phyloP scores from a whole-genome alignment of 257 asterid species.

The Capsicum rhomboideum region DNA sequence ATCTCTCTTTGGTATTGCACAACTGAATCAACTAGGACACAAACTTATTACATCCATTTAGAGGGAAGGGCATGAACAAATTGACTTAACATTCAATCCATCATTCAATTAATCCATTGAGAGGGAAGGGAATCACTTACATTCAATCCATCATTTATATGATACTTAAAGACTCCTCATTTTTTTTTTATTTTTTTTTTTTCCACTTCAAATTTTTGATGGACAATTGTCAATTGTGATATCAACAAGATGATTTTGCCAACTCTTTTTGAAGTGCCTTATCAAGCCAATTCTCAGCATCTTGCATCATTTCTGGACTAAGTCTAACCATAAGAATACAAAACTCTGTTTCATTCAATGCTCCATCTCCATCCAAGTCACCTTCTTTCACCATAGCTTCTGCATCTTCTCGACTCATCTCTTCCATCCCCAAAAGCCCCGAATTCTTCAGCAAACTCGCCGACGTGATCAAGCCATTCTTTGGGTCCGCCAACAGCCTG shows the following conservation, averaged over 20 bases:
- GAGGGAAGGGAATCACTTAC: neutral
- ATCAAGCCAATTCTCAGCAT: constrained; percentile 76
- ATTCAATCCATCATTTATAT: neutral
- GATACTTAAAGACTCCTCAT: neutral
- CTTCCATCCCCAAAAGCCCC: constrained; percentile 44
- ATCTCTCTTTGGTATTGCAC: neutral
- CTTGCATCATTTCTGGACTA: constrained; percentile 80
- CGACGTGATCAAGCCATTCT: constrained; percentile 45
- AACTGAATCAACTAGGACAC: neutral
- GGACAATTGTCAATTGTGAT: neutral
- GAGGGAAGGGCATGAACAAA: neutral
- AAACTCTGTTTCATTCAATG: constrained; percentile 54
- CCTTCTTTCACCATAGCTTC: constrained; percentile 69
- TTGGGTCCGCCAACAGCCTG: constrained; percentile 45
- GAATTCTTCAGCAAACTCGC: constrained; percentile 45
- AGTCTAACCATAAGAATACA: constrained; percentile 81
- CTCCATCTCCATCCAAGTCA: constrained; percentile 66
- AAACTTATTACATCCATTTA: neutral
- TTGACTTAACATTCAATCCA: too few relatives aligned
- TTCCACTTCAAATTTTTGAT: neutral
- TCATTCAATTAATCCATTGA: too few relatives aligned
- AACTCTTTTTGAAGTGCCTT: constrained; percentile 48
- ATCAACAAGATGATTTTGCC: neutral
- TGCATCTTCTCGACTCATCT: constrained; percentile 54
- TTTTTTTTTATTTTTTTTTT: neutral